Conservation (phyloP, 768 basidiomycete species). For the Mycena amicta region DNA sequence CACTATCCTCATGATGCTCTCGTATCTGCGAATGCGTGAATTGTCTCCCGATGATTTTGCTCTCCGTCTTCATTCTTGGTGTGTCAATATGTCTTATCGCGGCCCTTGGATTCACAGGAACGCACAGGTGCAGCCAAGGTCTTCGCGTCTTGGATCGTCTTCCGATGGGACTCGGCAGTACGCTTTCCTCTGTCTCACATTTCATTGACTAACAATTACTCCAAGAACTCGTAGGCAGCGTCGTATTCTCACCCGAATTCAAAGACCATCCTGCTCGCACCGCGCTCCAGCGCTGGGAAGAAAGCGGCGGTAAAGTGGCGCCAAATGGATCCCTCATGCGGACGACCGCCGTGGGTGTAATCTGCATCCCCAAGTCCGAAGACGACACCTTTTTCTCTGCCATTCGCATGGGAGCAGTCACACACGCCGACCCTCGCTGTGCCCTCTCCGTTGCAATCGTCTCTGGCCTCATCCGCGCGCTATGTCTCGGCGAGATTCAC, state of each 20-base stretch:
- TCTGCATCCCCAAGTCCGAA: constrained; percentile 23
- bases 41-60: constrained; percentile 22
- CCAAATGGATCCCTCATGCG: constrained; percentile 29
- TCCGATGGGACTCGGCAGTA: constrained; percentile 27
- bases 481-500: constrained; percentile 19
- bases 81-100: too few relatives aligned
- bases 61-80: constrained; percentile 22
- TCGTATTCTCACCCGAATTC: constrained; percentile 19
- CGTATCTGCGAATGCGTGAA: constrained; percentile 20
- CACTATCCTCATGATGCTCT: constrained; percentile 22
- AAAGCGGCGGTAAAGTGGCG: constrained; percentile 15
- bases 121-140: too few relatives aligned
- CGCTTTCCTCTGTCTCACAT: background rate
- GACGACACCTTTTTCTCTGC: constrained; percentile 23
- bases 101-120: too few relatives aligned
- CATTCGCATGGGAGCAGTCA: constrained; percentile 24
- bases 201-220: background rate
- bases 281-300: constrained; percentile 22
- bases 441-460: constrained; percentile 26
- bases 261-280: constrained; percentile 13
- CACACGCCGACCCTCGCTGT: constrained; percentile 27
- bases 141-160: constrained; percentile 24
- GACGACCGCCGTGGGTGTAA: constrained; percentile 25
- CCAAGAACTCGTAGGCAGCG: constrained; percentile 12
- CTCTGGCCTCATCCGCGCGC: constrained; percentile 22